Conservation (phyloP, 345 rosid species). For the Syzygium aqueum region DNA sequence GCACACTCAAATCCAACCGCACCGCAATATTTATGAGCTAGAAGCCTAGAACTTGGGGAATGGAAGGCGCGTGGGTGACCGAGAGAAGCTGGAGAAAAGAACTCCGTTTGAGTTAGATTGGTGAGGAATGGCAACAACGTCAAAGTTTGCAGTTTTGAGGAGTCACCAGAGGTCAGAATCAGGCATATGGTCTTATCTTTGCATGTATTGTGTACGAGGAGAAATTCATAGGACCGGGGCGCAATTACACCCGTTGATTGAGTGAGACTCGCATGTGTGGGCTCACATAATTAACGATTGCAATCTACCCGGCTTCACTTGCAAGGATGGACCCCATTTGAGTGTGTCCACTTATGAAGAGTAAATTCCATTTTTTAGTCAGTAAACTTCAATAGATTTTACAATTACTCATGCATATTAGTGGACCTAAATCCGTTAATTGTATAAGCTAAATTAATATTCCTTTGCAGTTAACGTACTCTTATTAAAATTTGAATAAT, state of each 20-base stretch:
- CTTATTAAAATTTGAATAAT: neutral
- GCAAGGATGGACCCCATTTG: neutral
- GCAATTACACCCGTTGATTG: neutral
- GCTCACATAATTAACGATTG: neutral
- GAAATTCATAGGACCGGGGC: neutral
- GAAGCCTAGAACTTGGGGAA: neutral
- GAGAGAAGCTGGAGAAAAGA: neutral
- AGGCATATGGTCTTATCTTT: too few species aligned
- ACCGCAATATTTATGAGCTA: slow-evolving; percentile 5
- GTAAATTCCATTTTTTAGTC: too few species aligned
- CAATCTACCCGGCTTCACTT: neutral
- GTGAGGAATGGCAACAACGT: neutral
- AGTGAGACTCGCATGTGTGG: too few species aligned
- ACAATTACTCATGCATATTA: too few species aligned
- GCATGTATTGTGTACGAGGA: too few species aligned
- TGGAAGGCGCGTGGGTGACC: neutral
- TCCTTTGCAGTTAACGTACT: neutral
- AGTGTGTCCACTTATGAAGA: neutral
- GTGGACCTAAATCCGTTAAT: neutral
- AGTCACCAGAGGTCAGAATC: too few species aligned
- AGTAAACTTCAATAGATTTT: too few species aligned
- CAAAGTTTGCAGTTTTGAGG: neutral
- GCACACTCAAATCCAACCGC: slow-evolving; percentile 35
- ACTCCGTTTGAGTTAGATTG: too few species aligned
- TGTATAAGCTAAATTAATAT: too few species aligned